Evolutionary conservation across 176 grass and related monocot species (phyloP).

Genomic region (Tillandsia fasciculata): DNA sequence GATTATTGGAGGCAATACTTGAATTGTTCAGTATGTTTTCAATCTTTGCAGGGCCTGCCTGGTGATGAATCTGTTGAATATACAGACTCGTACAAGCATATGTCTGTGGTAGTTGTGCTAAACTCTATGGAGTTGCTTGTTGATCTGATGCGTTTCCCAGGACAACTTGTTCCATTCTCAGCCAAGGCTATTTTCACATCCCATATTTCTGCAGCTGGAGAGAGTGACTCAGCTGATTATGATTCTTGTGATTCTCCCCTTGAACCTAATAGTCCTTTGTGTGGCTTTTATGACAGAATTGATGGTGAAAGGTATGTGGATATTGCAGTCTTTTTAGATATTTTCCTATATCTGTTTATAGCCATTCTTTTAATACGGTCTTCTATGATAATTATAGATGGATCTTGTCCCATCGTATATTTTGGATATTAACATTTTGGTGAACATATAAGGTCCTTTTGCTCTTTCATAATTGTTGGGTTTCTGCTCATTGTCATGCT

Average conservation of each 20-base stretch:
- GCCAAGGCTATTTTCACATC: constrained; percentile 64
- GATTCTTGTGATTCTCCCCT: constrained; percentile 98
- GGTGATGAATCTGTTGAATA: constrained; percentile 70
- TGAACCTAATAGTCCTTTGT: constrained; percentile 90
- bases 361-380: background rate
- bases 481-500: background rate
- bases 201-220: constrained; percentile 81
- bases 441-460: background rate
- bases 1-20: background rate
- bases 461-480: no score
- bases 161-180: constrained; percentile 88
- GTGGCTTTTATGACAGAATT: constrained; percentile 25
- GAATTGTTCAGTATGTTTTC: constrained; percentile 7
- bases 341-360: constrained; percentile 14
- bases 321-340: constrained; percentile 10
- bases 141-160: constrained; percentile 95
- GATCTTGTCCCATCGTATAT: background rate
- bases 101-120: constrained; percentile 65
- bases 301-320: constrained; percentile 38
- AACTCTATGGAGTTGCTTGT: constrained; percentile 72
- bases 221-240: constrained; percentile 85
- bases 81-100: constrained; percentile 80
- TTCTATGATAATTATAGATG: background rate
- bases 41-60: constrained; percentile 59
- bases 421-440: background rate